phyloP scores from a whole-genome alignment of 2,329 filamentous ascomycete genomes.

The Passalora sequoiae region DNA sequence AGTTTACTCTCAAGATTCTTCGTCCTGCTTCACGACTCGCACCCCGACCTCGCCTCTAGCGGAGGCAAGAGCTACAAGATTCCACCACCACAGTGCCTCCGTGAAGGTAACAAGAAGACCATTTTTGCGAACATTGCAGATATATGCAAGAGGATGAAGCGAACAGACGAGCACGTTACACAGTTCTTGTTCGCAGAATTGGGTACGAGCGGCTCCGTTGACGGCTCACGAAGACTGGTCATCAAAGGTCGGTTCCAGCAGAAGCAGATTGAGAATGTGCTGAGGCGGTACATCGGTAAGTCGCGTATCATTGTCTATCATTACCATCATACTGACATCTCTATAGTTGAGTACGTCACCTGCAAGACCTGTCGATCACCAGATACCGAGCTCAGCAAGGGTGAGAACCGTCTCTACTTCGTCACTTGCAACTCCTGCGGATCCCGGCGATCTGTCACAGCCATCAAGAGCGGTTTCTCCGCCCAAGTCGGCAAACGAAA shows the following conservation, averaged over 20 bases:
- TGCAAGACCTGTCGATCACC: constrained; percentile 97
- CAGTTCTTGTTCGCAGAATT: constrained; percentile 96
- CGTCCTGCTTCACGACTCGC: constrained; percentile 86
- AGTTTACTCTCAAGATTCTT: constrained; percentile 90
- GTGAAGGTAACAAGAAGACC: constrained; percentile 99
- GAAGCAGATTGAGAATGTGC: constrained; percentile 96
- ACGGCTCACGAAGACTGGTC: constrained; percentile 85
- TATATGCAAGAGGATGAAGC: constrained; percentile 99
- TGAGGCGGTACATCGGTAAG: constrained; percentile 90
- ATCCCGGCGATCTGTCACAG: constrained; percentile 75
- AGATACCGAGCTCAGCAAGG: constrained; percentile 95
- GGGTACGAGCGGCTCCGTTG: constrained; percentile 93
- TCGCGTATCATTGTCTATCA: constrained; percentile 26
- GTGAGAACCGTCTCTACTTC: constrained; percentile 98
- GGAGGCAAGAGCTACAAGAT: constrained; percentile 95
- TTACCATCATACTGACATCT: constrained; percentile 29
- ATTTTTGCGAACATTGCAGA: constrained; percentile 99
- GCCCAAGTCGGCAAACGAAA: constrained; percentile 98
- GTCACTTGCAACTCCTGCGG: constrained; percentile 80
- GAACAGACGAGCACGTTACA: constrained; percentile 86
- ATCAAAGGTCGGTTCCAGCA: constrained; percentile 99
- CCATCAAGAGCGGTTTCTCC: constrained; percentile 99
- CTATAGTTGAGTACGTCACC: constrained; percentile 84
- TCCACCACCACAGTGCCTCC: constrained; percentile 93
- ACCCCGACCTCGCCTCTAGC: constrained; percentile 81